phyloP scores from a whole-genome alignment of 2,329 filamentous ascomycete species.

The Botrytis aclada region DNA sequence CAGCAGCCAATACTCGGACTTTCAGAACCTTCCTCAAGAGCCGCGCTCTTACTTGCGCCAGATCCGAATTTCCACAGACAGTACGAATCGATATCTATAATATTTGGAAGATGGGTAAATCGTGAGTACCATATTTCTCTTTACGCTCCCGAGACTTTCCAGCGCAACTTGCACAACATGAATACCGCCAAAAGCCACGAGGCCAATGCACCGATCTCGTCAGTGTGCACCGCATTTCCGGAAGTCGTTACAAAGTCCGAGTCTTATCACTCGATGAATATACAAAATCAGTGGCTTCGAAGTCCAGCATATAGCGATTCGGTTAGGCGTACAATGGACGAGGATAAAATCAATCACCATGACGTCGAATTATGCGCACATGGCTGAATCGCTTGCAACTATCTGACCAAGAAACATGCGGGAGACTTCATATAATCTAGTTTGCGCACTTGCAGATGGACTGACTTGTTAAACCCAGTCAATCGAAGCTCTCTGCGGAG shows the following conservation, averaged over 20 bases:
- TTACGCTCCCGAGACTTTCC: neutral
- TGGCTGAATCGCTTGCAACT: neutral
- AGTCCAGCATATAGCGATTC: neutral
- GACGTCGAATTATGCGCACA: neutral
- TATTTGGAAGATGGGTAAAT: constrained; percentile 24
- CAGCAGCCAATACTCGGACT: neutral
- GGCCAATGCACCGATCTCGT: constrained; percentile 11
- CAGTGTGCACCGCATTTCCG: constrained; percentile 3
- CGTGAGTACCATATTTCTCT: constrained; percentile 18
- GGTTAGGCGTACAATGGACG: neutral
- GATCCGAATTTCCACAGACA: neutral
- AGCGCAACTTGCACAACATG: constrained; percentile 14
- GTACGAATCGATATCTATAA: neutral
- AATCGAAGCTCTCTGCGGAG: constrained; percentile 96
- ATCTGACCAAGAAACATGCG: neutral
- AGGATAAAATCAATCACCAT: neutral
- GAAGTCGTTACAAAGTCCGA: neutral
- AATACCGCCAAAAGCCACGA: neutral
- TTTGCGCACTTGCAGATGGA: neutral
- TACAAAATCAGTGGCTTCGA: neutral
- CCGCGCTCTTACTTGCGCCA: constrained; percentile 17
- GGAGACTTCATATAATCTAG: neutral
- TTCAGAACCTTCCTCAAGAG: constrained; percentile 1
- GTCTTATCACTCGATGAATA: constrained; percentile 1
- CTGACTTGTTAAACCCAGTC: constrained; percentile 52